Evolutionary conservation across 306 rosid species (phyloP).

Genomic region (Canavalia gladiata): DNA sequence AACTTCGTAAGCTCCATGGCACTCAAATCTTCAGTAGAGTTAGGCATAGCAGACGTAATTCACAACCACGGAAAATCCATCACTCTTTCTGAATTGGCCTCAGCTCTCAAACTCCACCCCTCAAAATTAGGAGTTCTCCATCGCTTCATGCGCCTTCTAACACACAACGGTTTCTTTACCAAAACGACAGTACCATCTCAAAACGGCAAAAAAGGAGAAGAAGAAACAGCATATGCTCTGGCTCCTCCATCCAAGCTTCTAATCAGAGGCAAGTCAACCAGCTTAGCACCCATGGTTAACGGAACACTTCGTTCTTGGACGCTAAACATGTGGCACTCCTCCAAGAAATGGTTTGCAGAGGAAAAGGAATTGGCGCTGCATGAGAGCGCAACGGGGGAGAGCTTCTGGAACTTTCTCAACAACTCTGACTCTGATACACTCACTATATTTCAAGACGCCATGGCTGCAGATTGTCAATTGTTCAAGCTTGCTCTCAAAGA

Average conservation of each 20-base stretch:
- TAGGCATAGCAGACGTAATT: slow-evolving; percentile 62
- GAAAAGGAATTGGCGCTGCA: slow-evolving; percentile 27
- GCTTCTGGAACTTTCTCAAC: slow-evolving; percentile 47
- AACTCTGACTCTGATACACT: slow-evolving; percentile 34
- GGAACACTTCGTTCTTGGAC: slow-evolving; percentile 31
- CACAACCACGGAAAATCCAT: slow-evolving; percentile 60
- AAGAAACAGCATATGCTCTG: slow-evolving; percentile 51
- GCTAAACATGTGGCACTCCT: slow-evolving; percentile 49
- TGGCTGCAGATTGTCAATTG: slow-evolving; percentile 59
- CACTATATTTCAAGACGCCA: slow-evolving; percentile 48
- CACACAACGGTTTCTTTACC: slow-evolving; percentile 55
- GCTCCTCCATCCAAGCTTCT: slow-evolving; percentile 65
- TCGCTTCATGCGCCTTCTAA: slow-evolving; percentile 56
- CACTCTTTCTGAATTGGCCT: slow-evolving; percentile 52
- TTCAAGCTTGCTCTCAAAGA: slow-evolving; percentile 55
- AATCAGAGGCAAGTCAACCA: slow-evolving; percentile 38
- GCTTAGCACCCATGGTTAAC: slow-evolving; percentile 7
- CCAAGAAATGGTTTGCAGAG: slow-evolving; percentile 51
- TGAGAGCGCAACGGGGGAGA: slow-evolving; percentile 54
- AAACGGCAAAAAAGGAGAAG: slow-evolving; percentile 34
- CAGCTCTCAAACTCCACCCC: slow-evolving; percentile 55
- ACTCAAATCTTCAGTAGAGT: slow-evolving; percentile 54
- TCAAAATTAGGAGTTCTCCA: slow-evolving; percentile 30
- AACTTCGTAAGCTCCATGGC: slow-evolving; percentile 61
- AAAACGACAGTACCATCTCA: not conserved